phyloP scores from a whole-genome alignment of 495 filamentous ascomycete species.

The Penicillium argentinense region DNA sequence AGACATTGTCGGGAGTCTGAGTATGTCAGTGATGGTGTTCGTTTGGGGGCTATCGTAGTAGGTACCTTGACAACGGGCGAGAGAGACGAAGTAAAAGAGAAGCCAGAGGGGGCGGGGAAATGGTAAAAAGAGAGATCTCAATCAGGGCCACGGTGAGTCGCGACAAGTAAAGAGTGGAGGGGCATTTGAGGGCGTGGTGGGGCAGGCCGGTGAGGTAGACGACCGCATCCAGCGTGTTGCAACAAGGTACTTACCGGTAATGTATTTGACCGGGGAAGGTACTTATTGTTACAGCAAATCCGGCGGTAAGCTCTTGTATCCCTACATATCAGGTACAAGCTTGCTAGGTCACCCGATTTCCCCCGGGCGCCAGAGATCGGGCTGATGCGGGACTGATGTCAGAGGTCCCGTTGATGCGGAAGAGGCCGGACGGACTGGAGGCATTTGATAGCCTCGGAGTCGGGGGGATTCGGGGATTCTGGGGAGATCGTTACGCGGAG shows the following conservation, averaged over 20 bases:
- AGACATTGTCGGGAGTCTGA: conserved; percentile 68
- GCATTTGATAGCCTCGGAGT: conserved; percentile 41
- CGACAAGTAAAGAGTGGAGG: conserved; percentile 28
- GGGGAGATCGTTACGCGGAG: conserved; percentile 7
- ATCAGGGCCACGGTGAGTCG: conserved; percentile 34
- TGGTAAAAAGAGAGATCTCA: conserved; percentile 13
- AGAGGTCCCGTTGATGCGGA: conserved; percentile 36
- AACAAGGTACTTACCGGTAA: conserved; percentile 13
- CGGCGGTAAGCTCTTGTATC: conserved; percentile 2
- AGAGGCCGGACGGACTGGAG: conserved; percentile 28
- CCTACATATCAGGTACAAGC: conserved; percentile 1
- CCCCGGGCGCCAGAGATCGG: conserved; percentile 41
- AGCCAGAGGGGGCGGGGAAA: background rate
- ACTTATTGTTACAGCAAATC: conserved; percentile 5
- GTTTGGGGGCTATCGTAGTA: background rate
- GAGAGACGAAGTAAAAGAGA: conserved; percentile 10
- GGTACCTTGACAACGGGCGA: conserved; percentile 15
- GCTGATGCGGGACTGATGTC: conserved; percentile 54
- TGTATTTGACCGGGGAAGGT: conserved; percentile 10
- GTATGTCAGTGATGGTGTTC: conserved; percentile 14
- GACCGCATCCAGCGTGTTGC: conserved; percentile 17
- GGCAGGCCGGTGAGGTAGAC: conserved; percentile 26
- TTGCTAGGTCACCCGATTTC: conserved; percentile 12
- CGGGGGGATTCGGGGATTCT: conserved; percentile 29
- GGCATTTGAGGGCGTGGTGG: conserved; percentile 21